Base-by-base conservation (phyloP, 345 rosid species). In the Passiflora organensis region DNA sequence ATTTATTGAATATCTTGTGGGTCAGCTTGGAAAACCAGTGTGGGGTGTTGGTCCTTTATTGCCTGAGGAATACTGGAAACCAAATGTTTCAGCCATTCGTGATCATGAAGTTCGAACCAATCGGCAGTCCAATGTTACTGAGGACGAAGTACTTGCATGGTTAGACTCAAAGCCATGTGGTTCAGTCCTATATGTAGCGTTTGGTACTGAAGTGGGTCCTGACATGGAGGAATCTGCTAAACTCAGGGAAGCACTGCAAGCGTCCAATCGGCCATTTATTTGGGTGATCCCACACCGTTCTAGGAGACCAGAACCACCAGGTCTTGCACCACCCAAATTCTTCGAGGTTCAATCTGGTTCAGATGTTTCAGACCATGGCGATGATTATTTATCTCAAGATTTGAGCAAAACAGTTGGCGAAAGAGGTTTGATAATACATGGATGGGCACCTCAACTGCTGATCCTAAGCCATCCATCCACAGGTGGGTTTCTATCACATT, bases 371-470 rank as follows among this genome's bases (percentile, higher is more conserved):
- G 34, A 28, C 8, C 43, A 34, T 5, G 66, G 21, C 0, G 43
- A 55, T 2, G 57, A 23, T 1, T 46, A 65, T 36, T 53, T 70
- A 13, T 72, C 73, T 2, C 24, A 34, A 0, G 72, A 63, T 5
- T 47, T 80, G 24, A 73, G 57, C 10, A 6, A 42, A 2, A 60
- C 25, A 39, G 74, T 69, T 0, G 68, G 78, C 1, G 50, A 56
- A 10, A 71, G 70, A 24, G 81, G 80, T 5, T 16, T 74, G 71
- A 56, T 80, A 23, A 67, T 80, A 13, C 57, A 55, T 13, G 79
- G 78, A 15, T 76, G 84, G 84, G 76, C 84, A 10, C 84, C 84
- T 0, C 85, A 74, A 54, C 45, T 74, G 69, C 13, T 80, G 65
- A 76, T 80, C 50, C 70, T 80, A 36, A 74, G 74, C 60, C 85